A percentile compares a stretch with the other conserved stretches of the same genome.
Conservation (phyloP, 805 yeast genomes). For the Ogataea dorogensis region DNA sequence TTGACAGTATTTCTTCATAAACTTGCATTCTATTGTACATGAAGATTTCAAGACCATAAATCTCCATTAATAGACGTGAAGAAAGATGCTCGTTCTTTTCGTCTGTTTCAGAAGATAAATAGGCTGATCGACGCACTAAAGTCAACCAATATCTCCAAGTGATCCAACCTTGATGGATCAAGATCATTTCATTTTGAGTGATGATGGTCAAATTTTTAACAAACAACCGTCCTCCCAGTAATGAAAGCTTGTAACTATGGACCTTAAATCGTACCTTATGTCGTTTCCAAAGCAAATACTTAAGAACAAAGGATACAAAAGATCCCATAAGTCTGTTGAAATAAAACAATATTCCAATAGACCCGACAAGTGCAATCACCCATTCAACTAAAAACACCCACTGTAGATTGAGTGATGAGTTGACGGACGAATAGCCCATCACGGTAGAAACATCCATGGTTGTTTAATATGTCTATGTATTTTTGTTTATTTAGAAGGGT, state of each 20-base stretch:
- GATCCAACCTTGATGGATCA: constrained; percentile 66
- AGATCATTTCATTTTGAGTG: constrained; percentile 69
- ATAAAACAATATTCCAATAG: constrained; percentile 68
- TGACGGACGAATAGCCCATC: constrained; percentile 28
- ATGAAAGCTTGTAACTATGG: constrained; percentile 73
- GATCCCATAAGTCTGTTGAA: constrained; percentile 71
- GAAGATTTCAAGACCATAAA: constrained; percentile 82
- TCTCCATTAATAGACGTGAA: constrained; percentile 51
- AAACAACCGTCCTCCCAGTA: constrained; percentile 79
- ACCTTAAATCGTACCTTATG: constrained; percentile 57
- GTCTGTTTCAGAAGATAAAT: constrained; percentile 25
- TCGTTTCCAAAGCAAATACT: constrained; percentile 63
- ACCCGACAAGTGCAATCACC: constrained; percentile 63
- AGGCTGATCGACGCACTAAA: constrained; percentile 40
- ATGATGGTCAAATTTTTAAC: constrained; percentile 73
- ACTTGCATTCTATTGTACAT: constrained; percentile 77
- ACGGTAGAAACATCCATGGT: constrained; percentile 28
- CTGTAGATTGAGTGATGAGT: constrained; percentile 29
- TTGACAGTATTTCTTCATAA: constrained; percentile 60
- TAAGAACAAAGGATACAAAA: constrained; percentile 48
- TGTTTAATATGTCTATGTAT: constrained; percentile 1
- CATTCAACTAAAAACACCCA: constrained; percentile 88
- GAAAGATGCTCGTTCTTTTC: constrained; percentile 49
- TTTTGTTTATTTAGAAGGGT: background rate
- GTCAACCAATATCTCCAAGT: constrained; percentile 93